Percentiles rank a stretch among this genome's conserved stretches.
phyloP scores from a whole-genome alignment of 768 basidiomycete genomes.

The Boletus rubescentipes region DNA sequence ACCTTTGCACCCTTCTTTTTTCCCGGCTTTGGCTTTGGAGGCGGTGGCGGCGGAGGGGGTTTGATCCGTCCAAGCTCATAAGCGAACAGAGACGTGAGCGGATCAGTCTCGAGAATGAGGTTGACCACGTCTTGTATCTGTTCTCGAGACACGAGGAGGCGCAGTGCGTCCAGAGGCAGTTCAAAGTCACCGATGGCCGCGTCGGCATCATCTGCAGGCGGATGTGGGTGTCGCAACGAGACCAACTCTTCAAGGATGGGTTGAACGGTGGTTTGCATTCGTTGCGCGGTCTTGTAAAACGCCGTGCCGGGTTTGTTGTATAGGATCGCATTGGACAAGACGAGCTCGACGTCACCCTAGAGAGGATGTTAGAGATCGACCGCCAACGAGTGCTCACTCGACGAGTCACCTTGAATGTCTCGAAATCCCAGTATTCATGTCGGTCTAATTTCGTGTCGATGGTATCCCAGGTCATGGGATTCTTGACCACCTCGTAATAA shows the following conservation, averaged over 20 bases:
- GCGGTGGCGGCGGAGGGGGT: constrained; percentile 57
- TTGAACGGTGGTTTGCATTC: constrained; percentile 49
- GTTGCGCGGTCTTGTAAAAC: constrained; percentile 66
- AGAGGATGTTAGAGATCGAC: not conserved
- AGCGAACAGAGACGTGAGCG: constrained; percentile 64
- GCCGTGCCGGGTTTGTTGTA: constrained; percentile 81
- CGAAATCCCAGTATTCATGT: constrained; percentile 78
- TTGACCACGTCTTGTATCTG: constrained; percentile 52
- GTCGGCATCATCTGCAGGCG: constrained; percentile 5
- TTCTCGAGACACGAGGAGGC: constrained; percentile 54
- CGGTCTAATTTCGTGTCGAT: constrained; percentile 82
- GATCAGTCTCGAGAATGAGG: constrained; percentile 54
- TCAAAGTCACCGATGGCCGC: constrained; percentile 67
- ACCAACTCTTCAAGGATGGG: constrained; percentile 36
- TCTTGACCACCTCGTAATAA: constrained; percentile 83
- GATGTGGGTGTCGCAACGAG: constrained; percentile 18
- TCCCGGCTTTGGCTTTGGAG: constrained; percentile 41
- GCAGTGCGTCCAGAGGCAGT: constrained; percentile 56
- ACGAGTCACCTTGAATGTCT: constrained; percentile 62
- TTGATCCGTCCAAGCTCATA: constrained; percentile 65
- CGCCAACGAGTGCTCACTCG: not conserved
- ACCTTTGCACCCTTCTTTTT: constrained; percentile 39
- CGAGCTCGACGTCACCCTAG: constrained; percentile 80
- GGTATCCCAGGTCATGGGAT: constrained; percentile 85
- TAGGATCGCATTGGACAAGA: constrained; percentile 78